Base-by-base conservation (phyloP, 345 rosid species). In the Gossypium turneri region DNA sequence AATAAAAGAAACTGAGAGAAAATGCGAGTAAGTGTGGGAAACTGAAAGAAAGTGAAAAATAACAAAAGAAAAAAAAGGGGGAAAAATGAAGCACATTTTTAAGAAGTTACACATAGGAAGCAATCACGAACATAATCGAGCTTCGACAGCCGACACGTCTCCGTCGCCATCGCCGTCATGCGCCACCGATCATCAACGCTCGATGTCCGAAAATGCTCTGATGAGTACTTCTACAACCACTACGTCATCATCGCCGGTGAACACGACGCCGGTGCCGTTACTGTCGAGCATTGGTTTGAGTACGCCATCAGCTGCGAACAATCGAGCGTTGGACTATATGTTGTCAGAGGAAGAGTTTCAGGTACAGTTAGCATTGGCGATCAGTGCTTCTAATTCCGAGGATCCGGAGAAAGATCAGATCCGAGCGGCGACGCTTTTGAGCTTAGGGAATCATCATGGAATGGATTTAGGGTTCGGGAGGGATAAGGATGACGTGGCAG, bases 341-440 rank as follows among this genome's bases (percentile, higher is more conserved):
- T 79, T 88, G 0, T 87, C 96, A 4, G 99, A 96, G 89, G 99
- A 96, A 85, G 99, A 96, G 78, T 96, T 87, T 60, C 97, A 96
- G 87, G 83, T 96, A 56, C 98, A 93, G 90, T 73, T 96, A 69
- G 99, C 99, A 66, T 81, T 95, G 76, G 98, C 98, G 66, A 91
- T 94, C 70, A 94, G 98, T 77, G 98, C 89, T 12, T 94, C 99
- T 27, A 91, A 90, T 79, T 87, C 99, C 19, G 96, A 84, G 50
- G 94, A 89, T 79, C 84, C 87, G 27, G 93, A 89, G 88, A 93
- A 86, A 80, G 90, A 95, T 81, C 96, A 89, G 97, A 95, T 95
- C 88, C 91, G 96, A 20, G 90, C 91, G 8, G 90, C 98, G 48
- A 87, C 90, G 60, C 73, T 88, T 76, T 50, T 87, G 84, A 92